phyloP scores from a whole-genome alignment of 805 yeast species.

The Metschnikowia peoriensis region DNA sequence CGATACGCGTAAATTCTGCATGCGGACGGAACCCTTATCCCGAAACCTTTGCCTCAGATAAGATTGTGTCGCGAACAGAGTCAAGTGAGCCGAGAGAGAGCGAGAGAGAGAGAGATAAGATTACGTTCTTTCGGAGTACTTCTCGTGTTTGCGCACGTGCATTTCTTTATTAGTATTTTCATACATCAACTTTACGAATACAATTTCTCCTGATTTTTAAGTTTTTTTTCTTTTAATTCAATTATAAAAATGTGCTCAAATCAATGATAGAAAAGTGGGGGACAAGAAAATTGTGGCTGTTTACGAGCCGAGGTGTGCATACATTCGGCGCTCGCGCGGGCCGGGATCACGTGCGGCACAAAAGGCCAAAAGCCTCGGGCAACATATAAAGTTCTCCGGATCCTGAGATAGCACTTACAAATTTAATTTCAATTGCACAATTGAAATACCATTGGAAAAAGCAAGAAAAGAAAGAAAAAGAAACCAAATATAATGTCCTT shows the following conservation, averaged over 20 bases:
- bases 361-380: neutral
- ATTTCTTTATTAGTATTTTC: neutral
- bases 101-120: too few species aligned
- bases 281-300: neutral
- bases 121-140: too few species aligned
- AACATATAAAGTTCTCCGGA: neutral
- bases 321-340: neutral
- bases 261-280: neutral
- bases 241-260: too few species aligned
- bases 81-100: neutral
- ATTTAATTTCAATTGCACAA: too few species aligned
- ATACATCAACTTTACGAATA: neutral
- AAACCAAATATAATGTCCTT: constrained; percentile 27
- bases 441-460: too few species aligned
- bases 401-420: neutral
- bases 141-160: neutral
- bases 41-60: neutral
- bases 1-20: neutral
- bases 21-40: neutral
- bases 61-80: neutral
- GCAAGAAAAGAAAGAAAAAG: too few species aligned
- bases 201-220: neutral
- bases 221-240: too few species aligned
- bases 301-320: neutral
- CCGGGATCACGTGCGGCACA: neutral